Conservation (phyloP, 129 eudicot species). For the Mikania micrantha region DNA sequence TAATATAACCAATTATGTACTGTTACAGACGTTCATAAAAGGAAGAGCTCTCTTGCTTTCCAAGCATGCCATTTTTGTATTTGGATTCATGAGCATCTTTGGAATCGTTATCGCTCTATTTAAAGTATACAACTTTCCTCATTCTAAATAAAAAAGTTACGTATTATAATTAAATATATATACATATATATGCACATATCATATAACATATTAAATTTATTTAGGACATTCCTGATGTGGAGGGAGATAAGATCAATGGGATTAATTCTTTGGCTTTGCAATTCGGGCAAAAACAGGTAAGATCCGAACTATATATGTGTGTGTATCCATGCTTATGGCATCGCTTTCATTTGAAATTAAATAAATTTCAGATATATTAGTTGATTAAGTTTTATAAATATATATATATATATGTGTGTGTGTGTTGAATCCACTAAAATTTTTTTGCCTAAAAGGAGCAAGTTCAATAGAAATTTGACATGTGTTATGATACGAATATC, state of each 20-base stretch:
- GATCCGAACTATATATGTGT: not conserved
- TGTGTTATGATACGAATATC: no score
- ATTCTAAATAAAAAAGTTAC: not conserved
- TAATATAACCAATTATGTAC: not conserved
- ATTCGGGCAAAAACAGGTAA: constrained; percentile 22
- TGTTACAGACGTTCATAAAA: constrained; percentile 3
- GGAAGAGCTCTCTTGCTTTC: constrained; percentile 20
- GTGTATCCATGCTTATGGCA: not conserved
- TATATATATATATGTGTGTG: no score
- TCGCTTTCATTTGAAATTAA: no score
- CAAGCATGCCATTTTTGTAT: constrained; percentile 26
- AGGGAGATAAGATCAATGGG: constrained; percentile 31
- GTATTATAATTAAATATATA: not conserved
- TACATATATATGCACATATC: not conserved
- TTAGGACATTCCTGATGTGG: constrained; percentile 36
- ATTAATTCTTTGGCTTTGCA: constrained; percentile 27
- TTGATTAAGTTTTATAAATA: no score
- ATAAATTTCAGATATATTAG: no score
- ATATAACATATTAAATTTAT: not conserved
- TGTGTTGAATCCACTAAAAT: no score
- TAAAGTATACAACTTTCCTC: constrained; percentile 6
- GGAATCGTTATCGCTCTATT: constrained; percentile 28
- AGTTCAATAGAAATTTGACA: no score
- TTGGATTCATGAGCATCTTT: constrained; percentile 29
- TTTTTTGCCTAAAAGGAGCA: no score